A percentile compares a stretch with the other conserved stretches of the same genome.
Evolutionary conservation across 108 stramenopile genomes (phyloP).

Genomic region (Conticribra weissflogii): DNA sequence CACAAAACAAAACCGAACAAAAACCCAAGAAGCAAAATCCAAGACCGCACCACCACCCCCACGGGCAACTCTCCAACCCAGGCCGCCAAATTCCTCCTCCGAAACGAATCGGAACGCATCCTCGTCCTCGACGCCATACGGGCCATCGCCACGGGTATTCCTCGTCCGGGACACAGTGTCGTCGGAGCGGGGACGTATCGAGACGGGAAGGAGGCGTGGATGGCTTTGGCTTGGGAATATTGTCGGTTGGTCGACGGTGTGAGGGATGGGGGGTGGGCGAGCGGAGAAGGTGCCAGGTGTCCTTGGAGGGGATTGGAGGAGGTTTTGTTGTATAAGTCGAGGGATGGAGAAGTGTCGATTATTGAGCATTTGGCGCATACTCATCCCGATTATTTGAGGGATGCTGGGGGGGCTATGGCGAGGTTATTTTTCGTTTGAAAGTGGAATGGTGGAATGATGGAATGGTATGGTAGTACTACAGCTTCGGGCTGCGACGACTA

Average conservation of each 20-base stretch:
- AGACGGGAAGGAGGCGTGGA: conserved; percentile 71
- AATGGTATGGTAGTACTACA: too few species aligned
- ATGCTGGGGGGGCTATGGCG: conserved; percentile 87
- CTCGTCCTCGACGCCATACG: conserved; percentile 59
- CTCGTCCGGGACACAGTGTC: conserved; percentile 69
- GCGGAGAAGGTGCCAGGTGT: not conserved
- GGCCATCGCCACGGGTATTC: conserved; percentile 76
- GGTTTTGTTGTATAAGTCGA: conserved; percentile 58
- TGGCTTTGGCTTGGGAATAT: conserved; percentile 66
- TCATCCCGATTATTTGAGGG: conserved; percentile 60
- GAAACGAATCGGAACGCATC: conserved; percentile 22
- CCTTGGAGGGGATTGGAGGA: conserved; percentile 49
- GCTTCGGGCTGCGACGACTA: too few species aligned
- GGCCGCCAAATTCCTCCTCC: conserved; percentile 4
- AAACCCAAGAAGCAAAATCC: not conserved
- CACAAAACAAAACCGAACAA: conserved; percentile 7
- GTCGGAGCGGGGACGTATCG: conserved; percentile 70
- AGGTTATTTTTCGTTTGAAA: conserved; percentile 73
- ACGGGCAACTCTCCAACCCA: conserved; percentile 17
- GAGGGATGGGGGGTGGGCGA: not conserved
- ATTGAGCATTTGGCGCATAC: conserved; percentile 81
- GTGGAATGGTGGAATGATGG: too few species aligned
- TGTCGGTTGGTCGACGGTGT: conserved; percentile 16
- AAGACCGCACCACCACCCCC: not conserved
- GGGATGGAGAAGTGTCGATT: conserved; percentile 54